These are phyloP conservation scores for Pleurotus citrinopileatus DNA, from an alignment of 768 basidiomycete genomes.

Conservation along the genomic window DNA sequence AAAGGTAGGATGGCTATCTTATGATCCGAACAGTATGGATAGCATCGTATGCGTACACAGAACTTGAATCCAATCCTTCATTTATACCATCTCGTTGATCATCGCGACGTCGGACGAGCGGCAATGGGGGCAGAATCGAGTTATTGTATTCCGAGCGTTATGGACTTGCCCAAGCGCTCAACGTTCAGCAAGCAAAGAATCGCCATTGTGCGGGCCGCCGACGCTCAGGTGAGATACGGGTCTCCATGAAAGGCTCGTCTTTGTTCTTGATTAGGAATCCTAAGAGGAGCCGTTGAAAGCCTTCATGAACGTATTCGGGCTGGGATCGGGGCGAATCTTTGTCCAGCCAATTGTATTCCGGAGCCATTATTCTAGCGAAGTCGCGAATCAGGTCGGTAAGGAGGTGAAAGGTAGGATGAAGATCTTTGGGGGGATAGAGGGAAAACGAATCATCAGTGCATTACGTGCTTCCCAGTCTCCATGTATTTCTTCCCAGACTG, in stretches of 20 bases:
- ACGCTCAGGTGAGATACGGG: not conserved
- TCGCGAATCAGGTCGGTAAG: not conserved
- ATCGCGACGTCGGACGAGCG: too few species aligned
- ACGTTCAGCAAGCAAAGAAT: too few species aligned
- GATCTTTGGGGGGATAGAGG: not conserved
- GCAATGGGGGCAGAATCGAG: too few species aligned
- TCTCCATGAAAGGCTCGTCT: not conserved
- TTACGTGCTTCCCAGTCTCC: not conserved
- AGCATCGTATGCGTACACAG: too few species aligned
- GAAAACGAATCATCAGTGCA: not conserved
- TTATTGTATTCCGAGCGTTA: too few species aligned
- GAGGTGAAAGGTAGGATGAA: not conserved
- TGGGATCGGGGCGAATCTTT: not conserved
- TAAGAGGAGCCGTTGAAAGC: not conserved
- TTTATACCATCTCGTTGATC: too few species aligned
- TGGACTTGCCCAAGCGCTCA: too few species aligned
- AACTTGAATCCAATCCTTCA: too few species aligned
- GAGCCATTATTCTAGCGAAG: not conserved
- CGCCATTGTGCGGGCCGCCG: too few species aligned
- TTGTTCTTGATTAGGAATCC: not conserved
- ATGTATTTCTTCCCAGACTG: not conserved
- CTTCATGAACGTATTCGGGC: not conserved
- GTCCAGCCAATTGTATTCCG: not conserved
- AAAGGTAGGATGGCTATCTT: not conserved
- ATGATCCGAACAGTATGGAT: too few species aligned